phyloP scores from a whole-genome alignment of 2,329 filamentous ascomycete genomes.

The Tolypocladium album region DNA sequence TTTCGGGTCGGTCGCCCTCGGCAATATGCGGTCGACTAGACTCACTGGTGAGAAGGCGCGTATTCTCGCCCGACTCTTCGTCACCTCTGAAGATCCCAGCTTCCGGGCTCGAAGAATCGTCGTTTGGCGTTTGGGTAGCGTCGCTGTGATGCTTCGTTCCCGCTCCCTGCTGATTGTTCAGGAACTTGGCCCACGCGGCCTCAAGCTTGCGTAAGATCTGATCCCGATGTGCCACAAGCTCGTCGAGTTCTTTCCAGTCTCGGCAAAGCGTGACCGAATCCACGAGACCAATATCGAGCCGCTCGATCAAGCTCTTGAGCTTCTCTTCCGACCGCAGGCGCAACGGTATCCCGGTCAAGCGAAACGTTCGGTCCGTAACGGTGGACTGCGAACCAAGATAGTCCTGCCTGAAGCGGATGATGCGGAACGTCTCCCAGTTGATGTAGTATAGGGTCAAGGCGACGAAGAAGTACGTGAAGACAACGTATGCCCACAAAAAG shows the following conservation, averaged over 20 bases:
- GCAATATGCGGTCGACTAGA: constrained; percentile 15
- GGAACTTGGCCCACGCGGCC: constrained; percentile 67
- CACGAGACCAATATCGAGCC: constrained; percentile 79
- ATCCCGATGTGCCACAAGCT: constrained; percentile 57
- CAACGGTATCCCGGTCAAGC: constrained; percentile 74
- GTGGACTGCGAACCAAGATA: constrained; percentile 91
- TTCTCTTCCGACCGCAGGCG: constrained; percentile 71
- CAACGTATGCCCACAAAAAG: constrained; percentile 85
- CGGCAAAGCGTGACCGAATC: constrained; percentile 79
- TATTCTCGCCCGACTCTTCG: constrained; percentile 42
- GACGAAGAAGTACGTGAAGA: constrained; percentile 93
- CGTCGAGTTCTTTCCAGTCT: constrained; percentile 76
- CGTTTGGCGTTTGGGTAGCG: constrained; percentile 1
- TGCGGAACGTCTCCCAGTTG: constrained; percentile 69
- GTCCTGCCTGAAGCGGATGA: constrained; percentile 78
- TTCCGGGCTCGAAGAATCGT: constrained; percentile 12
- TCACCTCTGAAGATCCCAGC: constrained; percentile 20
- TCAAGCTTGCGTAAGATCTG: constrained; percentile 63
- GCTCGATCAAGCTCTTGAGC: constrained; percentile 80
- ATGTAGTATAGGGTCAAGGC: constrained; percentile 73
- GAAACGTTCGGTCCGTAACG: constrained; percentile 90
- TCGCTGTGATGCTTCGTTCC: constrained; percentile 4
- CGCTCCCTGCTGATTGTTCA: constrained; percentile 13
- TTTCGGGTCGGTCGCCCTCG: constrained; percentile 50
- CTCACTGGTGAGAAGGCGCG: constrained; percentile 45